phyloP scores from a whole-genome alignment of 2,329 filamentous ascomycete species.

The Leptographium lundbergii region DNA sequence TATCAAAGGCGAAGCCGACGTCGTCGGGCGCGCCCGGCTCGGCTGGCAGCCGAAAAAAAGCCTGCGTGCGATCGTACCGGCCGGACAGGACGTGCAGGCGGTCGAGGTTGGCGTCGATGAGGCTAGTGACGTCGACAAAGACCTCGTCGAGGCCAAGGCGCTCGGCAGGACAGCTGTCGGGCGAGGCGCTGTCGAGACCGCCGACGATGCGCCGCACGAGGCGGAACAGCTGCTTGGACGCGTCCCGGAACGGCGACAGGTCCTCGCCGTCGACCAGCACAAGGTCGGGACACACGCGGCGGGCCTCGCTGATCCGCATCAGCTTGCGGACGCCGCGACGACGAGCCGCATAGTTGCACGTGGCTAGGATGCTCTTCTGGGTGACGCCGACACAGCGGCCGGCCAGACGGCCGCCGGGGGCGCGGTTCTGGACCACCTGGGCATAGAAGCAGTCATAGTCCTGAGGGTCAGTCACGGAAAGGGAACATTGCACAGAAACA shows the following conservation, averaged over 20 bases:
- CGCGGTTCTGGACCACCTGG: conserved; percentile 70
- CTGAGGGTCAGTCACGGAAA: conserved; percentile 57
- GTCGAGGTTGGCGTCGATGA: conserved; percentile 68
- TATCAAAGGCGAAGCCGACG: conserved; percentile 75
- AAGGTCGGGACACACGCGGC: conserved; percentile 66
- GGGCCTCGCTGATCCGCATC: conserved; percentile 73
- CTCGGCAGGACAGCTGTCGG: conserved; percentile 47
- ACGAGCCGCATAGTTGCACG: conserved; percentile 84
- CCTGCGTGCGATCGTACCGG: conserved; percentile 29
- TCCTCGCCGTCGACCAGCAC: conserved; percentile 82
- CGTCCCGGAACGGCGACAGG: conserved; percentile 71
- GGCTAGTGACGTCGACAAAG: conserved; percentile 72
- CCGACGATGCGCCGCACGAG: conserved; percentile 65
- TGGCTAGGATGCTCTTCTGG: conserved; percentile 87
- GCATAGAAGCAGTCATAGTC: conserved; percentile 93
- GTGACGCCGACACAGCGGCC: conserved; percentile 68
- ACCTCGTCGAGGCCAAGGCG: conserved; percentile 86
- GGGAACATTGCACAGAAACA: conserved; percentile 14
- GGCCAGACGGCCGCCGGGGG: conserved; percentile 35
- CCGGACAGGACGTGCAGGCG: conserved; percentile 49
- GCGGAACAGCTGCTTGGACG: conserved; percentile 66
- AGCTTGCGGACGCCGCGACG: conserved; percentile 63
- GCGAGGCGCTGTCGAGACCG: conserved; percentile 29
- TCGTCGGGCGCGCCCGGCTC: conserved; percentile 42
- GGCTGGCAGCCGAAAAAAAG: conserved; percentile 67